A percentile compares a stretch with the other conserved stretches of the same genome.
Conservation (phyloP, 306 rosid species). For the Senna tora region DNA sequence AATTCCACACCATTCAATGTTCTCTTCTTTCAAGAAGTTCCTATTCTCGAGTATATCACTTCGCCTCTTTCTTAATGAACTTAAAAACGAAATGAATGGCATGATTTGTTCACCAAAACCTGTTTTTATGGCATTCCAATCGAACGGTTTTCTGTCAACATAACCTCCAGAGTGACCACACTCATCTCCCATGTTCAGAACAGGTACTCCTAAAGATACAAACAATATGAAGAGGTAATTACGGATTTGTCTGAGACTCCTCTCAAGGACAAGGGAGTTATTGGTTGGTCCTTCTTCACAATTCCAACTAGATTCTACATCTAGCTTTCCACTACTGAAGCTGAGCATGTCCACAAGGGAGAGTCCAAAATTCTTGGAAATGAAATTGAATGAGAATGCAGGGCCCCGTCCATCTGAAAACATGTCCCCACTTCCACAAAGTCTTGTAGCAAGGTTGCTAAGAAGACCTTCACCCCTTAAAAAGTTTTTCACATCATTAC, state of each 20-base stretch:
- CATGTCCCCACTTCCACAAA: slow-evolving; percentile 86
- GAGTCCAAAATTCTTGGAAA: slow-evolving; percentile 67
- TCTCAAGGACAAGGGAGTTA: slow-evolving; percentile 61
- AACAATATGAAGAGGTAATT: slow-evolving; percentile 71
- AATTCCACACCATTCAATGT: slow-evolving; percentile 72
- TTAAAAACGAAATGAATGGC: slow-evolving; percentile 68
- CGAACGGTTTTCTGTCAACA: slow-evolving; percentile 54
- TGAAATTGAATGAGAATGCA: slow-evolving; percentile 72
- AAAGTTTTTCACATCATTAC: slow-evolving; percentile 67
- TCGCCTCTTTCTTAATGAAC: slow-evolving; percentile 64
- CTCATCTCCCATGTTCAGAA: slow-evolving; percentile 96
- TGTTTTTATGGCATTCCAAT: slow-evolving; percentile 66
- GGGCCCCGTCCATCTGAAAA: slow-evolving; percentile 84
- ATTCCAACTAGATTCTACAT: slow-evolving; percentile 77
- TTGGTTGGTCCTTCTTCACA: slow-evolving; percentile 90
- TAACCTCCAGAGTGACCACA: slow-evolving; percentile 80
- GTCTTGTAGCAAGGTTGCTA: slow-evolving; percentile 86
- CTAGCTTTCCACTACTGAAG: slow-evolving; percentile 58
- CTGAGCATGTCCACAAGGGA: slow-evolving; percentile 88
- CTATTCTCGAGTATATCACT: slow-evolving; percentile 67
- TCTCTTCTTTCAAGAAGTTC: slow-evolving; percentile 72
- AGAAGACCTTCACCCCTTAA: slow-evolving; percentile 71
- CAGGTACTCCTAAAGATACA: slow-evolving; percentile 87
- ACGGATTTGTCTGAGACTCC: slow-evolving; percentile 77
- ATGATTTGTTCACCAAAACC: slow-evolving; percentile 70